Percentiles rank a stretch among this genome's conserved stretches.
These are phyloP conservation scores for Aureobasidium namibiae DNA, from an alignment of 2,329 filamentous ascomycete genomes.

Conservation along the genomic window DNA sequence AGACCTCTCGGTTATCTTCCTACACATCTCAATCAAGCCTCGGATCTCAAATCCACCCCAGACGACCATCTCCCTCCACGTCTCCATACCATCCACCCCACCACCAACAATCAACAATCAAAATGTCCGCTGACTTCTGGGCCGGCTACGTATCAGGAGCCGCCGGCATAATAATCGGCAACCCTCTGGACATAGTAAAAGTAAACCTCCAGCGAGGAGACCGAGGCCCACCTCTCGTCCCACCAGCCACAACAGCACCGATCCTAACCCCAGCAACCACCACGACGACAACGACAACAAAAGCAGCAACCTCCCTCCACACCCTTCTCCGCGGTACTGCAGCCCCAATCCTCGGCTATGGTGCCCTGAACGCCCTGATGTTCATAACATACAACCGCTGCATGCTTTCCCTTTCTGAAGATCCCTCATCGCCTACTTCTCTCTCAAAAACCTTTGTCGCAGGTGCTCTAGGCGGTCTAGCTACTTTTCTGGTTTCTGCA, in stretches of 20 bases:
- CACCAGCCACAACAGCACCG: neutral
- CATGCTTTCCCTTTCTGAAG: conserved; percentile 48
- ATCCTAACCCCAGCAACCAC: neutral
- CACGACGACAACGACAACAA: neutral
- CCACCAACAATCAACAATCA: neutral
- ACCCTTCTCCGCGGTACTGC: conserved; percentile 54
- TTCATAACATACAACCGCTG: conserved; percentile 87
- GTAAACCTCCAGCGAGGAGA: conserved; percentile 64
- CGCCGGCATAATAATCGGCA: conserved; percentile 78
- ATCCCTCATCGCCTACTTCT: conserved; percentile 13
- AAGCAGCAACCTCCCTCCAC: conserved; percentile 16
- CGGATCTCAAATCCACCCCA: conserved; percentile 1
- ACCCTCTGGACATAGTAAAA: conserved; percentile 63
- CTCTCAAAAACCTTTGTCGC: conserved; percentile 60
- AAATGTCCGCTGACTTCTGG: conserved; percentile 87
- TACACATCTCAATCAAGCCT: neutral
- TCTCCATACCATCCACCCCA: neutral
- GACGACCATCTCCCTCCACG: neutral
- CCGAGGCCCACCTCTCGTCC: conserved; percentile 6
- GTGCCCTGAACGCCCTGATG: conserved; percentile 80
- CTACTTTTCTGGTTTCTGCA: conserved; percentile 76
- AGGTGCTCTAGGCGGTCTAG: conserved; percentile 72
- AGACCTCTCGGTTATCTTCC: neutral
- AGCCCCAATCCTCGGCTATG: conserved; percentile 81
- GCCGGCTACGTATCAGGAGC: conserved; percentile 85